A percentile compares a stretch with the other conserved stretches of the same genome.
Evolutionary conservation across 208 protist genomes (phyloP).

Genomic region (Leishmania lainsoni): DNA sequence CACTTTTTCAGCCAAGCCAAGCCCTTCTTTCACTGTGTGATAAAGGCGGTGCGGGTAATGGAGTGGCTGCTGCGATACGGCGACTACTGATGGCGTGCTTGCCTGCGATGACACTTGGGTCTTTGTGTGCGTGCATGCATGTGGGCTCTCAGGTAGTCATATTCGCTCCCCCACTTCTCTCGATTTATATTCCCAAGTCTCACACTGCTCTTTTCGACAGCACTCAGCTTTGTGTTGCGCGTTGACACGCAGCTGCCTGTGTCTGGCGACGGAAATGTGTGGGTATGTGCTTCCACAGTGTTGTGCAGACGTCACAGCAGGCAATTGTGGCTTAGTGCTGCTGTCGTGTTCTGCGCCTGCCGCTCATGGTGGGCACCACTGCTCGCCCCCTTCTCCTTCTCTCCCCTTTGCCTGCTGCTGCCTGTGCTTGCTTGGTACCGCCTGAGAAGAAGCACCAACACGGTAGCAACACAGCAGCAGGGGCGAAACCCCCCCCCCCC

Average conservation of each 20-base stretch:
- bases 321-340: too few species aligned
- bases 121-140: not conserved
- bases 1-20: constrained; percentile 48
- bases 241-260: not conserved
- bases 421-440: not conserved
- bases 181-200: not conserved
- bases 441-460: not conserved
- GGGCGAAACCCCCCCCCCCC: too few species aligned
- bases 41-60: constrained; percentile 59
- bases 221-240: not conserved
- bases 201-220: not conserved
- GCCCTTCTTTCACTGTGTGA: constrained; percentile 44
- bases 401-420: not conserved
- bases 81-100: constrained; percentile 21
- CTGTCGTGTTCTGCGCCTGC: not conserved
- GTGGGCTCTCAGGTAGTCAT: not conserved
- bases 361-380: not conserved
- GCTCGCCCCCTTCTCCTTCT: not conserved
- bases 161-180: not conserved
- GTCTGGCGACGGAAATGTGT: not conserved
- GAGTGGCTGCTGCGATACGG: constrained; percentile 34
- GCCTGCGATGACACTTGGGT: not conserved
- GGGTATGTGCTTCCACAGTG: not conserved
- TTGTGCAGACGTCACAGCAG: not conserved
- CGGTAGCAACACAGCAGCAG: not conserved